Base-by-base conservation (phyloP, 805 yeast species). In the Candida palmyrensis region DNA sequence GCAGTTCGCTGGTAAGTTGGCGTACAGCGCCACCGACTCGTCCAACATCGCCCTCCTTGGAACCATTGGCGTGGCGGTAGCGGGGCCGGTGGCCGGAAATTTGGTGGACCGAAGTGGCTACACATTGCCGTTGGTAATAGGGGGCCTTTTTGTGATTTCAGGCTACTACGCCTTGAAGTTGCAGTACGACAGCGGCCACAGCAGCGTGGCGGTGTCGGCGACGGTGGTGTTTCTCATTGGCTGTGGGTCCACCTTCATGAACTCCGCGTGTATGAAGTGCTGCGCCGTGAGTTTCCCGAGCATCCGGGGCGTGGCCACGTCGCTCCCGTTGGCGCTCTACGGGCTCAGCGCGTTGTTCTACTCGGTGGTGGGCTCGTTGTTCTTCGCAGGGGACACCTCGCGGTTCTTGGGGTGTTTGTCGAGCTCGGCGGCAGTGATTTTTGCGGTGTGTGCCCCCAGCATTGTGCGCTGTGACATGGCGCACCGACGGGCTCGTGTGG, bases 301-400 rank as follows among this genome's bases (percentile, higher is more conserved):
- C 27, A 61, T 71, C 24, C 57, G 85, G 35, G 94, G 92, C 2
- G 64, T 82, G 7, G 89, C 92, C 3, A 79, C 92, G 0, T 75
- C 87, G 0, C 63, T 82, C 27, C 88, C 90, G 2, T 67, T 82
- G 52, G 79, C 89, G 1, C 71, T 82, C 28, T 82, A 79, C 52
- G 94, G 94, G 0, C 66, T 81, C 11, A 75, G 83, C 50, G 92
- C 92, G 3, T 68, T 80, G 45, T 67, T 79, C 32, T 79, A 73
- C 49, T 79, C 88, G 1, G 61, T 71, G 1, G 45, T 77, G 15
- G 80, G 79, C 2, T 57, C 74, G 8, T 42, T 62, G 11, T 62
- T 76, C 36, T 76, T 59, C 39, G 73, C 80, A 0, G 79, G 80
- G 3, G 73, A 77, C 38, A 79, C 87, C 0, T 66, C 68, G 12